phyloP scores from a whole-genome alignment of 2,329 filamentous ascomycete genomes.

The Colletotrichum paranaense region DNA sequence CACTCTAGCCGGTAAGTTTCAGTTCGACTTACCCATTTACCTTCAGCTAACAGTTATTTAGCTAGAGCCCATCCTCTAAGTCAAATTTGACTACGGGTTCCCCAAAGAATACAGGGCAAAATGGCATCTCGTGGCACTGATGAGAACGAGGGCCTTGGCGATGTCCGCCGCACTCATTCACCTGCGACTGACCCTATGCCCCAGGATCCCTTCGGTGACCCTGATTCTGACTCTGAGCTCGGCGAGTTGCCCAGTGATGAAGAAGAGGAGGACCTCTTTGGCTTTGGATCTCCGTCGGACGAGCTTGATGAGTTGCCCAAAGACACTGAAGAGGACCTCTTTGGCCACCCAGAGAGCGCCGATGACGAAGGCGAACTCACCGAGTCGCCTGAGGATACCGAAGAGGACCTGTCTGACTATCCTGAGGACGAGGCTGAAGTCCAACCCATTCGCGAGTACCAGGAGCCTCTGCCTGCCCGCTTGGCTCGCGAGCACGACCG shows the following conservation, averaged over 20 bases:
- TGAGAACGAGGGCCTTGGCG: neutral
- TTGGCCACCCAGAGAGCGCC: no score
- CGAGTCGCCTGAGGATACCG: no score
- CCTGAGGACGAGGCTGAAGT: neutral
- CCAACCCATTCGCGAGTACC: neutral
- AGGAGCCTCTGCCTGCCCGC: neutral
- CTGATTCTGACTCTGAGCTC: neutral
- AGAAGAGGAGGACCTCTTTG: neutral
- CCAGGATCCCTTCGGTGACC: neutral
- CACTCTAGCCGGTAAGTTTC: neutral
- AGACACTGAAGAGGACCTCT: no score
- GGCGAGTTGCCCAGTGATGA: neutral
- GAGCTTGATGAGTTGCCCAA: no score
- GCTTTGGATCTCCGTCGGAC: no score
- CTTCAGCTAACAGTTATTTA: neutral
- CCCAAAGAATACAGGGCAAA: neutral
- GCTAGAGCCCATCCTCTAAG: neutral
- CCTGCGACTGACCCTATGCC: neutral
- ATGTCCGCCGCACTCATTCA: conserved; percentile 7
- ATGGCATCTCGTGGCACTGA: neutral
- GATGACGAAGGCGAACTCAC: no score
- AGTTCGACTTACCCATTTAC: neutral
- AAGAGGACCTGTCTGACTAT: neutral
- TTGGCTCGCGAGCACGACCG: neutral
- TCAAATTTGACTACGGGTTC: neutral